Evolutionary conservation across 169 alveolate species (phyloP), one percentile per base, ranked within the genome.

Genomic region (Cyclospora cayetanensis): DNA sequence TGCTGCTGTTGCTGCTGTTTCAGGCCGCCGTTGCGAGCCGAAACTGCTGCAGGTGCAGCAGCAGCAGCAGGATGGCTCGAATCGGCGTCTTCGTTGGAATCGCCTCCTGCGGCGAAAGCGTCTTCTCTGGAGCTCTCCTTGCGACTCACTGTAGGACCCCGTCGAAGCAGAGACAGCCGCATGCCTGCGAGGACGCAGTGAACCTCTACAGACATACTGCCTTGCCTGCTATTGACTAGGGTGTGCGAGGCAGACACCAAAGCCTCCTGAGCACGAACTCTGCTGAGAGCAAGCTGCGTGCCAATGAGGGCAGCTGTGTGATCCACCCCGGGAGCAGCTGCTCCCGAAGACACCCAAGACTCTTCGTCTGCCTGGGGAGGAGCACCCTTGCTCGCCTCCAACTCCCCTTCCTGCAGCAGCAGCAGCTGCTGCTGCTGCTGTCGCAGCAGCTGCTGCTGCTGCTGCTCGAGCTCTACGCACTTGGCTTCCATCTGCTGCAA

Each of bases 391-490:
- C 83, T 34, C 31, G 1, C 53, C 53, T 15, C 83, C 20, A 1
- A 46, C 1, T 37, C 53, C 25, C 83, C 83, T 60, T 72, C 63
- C 53, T 35, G 41, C 84, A 35, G 83, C 83, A 35, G 53, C 83
- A 15, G 83, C 83, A 31, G 53, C 52, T 72, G 84, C 84, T 72
- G 84, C 84, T 41, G 65, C 84, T 72, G 84, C 82, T 34, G 53
- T 34, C 20, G 82, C 82, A 31, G 82, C 18, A 29, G 11, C 52
- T 68, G 82, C 82, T 68, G 82, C 52, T 68, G 82, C 83, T 70
- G 53, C 53, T 70, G 50, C 84, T 72, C 84, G n/a, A 72, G 84
- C 63, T 72, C 84, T 60, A 72, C 60, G 20, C 84, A 72, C 34
- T 35, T 72, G 34, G 84, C 84, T 60, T 72, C 63, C 84, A 72